Evolutionary conservation across 2,329 filamentous ascomycete genomes (phyloP).

Genomic region (Fusarium beomiforme): DNA sequence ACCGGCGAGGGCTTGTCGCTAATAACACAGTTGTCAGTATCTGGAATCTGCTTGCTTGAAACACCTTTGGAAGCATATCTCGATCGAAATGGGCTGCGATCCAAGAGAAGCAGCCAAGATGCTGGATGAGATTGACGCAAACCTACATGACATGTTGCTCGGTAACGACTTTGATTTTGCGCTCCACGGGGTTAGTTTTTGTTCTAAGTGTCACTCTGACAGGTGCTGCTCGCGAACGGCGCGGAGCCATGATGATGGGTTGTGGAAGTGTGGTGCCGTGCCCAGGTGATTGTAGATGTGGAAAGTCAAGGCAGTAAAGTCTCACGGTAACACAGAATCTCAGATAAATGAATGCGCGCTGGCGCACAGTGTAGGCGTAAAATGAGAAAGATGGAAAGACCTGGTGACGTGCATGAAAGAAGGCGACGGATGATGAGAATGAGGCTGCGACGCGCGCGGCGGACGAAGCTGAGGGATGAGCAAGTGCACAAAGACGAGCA

Average conservation of each 20-base stretch:
- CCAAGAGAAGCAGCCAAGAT: not conserved
- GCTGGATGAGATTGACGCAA: slow-evolving; percentile 5
- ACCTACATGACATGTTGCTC: slow-evolving; percentile 89
- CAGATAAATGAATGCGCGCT: slow-evolving; percentile 7
- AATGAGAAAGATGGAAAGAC: not conserved
- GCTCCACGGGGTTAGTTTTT: slow-evolving; percentile 65
- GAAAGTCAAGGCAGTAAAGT: slow-evolving; percentile 9
- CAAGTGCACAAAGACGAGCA: not conserved
- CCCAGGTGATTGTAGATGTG: not conserved
- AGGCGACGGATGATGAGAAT: slow-evolving; percentile 4
- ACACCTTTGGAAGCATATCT: not conserved
- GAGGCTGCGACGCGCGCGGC: slow-evolving; percentile 3
- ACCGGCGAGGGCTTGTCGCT: slow-evolving; percentile 79
- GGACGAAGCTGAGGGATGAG: not conserved
- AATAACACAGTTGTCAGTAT: slow-evolving; percentile 5
- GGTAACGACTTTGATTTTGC: slow-evolving; percentile 91
- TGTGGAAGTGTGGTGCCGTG: not conserved
- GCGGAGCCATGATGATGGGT: slow-evolving; percentile 30
- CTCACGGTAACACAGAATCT: slow-evolving; percentile 11
- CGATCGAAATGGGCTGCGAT: not conserved
- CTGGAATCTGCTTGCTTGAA: not conserved
- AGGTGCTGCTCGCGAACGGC: slow-evolving; percentile 20
- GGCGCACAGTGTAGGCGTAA: not conserved
- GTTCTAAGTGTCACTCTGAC: slow-evolving; percentile 18
- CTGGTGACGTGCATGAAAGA: not conserved